Base-by-base conservation (phyloP, 805 yeast genomes). In the Ogataea haglerorum region DNA sequence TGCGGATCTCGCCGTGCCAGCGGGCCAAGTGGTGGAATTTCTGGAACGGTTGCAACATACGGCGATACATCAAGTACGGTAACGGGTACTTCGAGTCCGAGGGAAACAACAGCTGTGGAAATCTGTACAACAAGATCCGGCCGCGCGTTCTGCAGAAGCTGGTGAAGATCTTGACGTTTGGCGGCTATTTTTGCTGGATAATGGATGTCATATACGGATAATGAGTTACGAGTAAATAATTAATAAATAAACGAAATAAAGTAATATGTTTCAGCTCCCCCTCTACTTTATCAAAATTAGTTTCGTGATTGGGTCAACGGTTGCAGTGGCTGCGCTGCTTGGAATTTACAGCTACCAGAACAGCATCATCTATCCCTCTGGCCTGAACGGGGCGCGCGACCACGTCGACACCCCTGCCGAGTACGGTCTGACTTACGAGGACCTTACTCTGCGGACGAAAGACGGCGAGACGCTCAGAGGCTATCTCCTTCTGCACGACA, bases 21-120 rank as follows among this genome's bases (percentile, higher is more conserved):
- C 66, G 90, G 25, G 70, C 78, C 46, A 89, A 87, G 59, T 88
- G 96, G 96, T 91, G 95, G 93, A 90, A 91, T 57, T 72, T 87
- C 51, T 75, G 87, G 78, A 73, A 77, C 42, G 82, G 88, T 2
- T 91, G 99, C 64, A 84, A 84, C 9, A 78, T 90, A 6, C 69
- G 96, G 42, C 70, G 76, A 40, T 78, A 79, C 52, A 76, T 83
- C 38, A 80, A 84, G 47, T 76, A 83, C 69, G 98, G 97, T 0
- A 77, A 83, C 49, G 98, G 98, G 3, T 52, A 53, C 25, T 75
- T 87, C 8, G 97, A 91, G 57, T 76, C 82, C 46, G 95, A 89
- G 58, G 91, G 89, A 2, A 85, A 83, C 48, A 73, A 72, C 40
- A 75, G 82, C 47, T 89, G 96, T 61, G 95, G 95, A 2, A 51